Conservation (phyloP, 495 filamentous ascomycete genomes). For the Cercophora scortea region DNA sequence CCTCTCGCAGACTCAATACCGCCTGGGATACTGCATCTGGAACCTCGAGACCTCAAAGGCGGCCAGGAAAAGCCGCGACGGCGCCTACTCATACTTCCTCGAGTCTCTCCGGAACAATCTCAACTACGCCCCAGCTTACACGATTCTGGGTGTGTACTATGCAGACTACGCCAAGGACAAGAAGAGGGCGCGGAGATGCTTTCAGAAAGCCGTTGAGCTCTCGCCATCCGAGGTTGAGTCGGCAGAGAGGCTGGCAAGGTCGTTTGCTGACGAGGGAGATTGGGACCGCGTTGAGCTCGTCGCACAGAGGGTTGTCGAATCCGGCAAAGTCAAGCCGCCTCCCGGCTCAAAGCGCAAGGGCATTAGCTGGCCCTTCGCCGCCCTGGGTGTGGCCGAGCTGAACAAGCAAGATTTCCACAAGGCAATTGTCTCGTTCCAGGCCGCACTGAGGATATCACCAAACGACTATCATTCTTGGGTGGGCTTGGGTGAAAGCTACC, state of each 20-base stretch:
- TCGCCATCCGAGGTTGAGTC: conserved; percentile 81
- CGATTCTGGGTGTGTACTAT: conserved; percentile 90
- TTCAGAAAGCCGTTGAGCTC: conserved; percentile 93
- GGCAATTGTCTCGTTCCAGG: conserved; percentile 84
- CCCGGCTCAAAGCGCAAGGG: conserved; percentile 87
- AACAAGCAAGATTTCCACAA: conserved; percentile 87
- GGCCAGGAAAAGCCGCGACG: conserved; percentile 64
- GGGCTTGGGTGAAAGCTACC: conserved; percentile 90
- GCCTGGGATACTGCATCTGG: conserved; percentile 87
- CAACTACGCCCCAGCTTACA: conserved; percentile 89
- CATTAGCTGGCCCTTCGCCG: conserved; percentile 94
- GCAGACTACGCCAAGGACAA: conserved; percentile 84
- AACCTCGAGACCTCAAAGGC: conserved; percentile 60
- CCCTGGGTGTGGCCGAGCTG: conserved; percentile 89
- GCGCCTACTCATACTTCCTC: conserved; percentile 74
- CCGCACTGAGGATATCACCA: conserved; percentile 75
- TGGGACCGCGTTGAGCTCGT: conserved; percentile 96
- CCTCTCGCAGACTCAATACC: conserved; percentile 74
- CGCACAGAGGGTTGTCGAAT: conserved; percentile 84
- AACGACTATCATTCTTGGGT: conserved; percentile 92
- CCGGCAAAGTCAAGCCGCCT: conserved; percentile 77
- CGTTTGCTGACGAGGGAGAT: conserved; percentile 81
- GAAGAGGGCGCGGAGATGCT: conserved; percentile 76
- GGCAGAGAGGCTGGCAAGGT: conserved; percentile 75
- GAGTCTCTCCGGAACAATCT: conserved; percentile 77